Conservation (phyloP, 768 basidiomycete genomes). For the Polyporus arcularius region DNA sequence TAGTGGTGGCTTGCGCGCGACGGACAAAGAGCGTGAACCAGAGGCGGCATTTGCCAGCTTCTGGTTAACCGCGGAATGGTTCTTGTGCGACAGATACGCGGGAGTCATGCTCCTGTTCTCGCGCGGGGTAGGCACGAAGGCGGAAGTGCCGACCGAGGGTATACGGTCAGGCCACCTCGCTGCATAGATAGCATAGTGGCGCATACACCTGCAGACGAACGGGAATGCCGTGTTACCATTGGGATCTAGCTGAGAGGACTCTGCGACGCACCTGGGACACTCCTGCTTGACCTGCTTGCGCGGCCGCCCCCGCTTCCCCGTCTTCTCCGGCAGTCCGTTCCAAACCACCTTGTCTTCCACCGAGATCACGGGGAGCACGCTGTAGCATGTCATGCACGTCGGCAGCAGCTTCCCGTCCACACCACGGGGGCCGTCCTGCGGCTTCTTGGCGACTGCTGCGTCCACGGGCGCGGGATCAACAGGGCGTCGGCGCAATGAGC, state of each 20-base stretch:
- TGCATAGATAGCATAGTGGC: constrained; percentile 77
- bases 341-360: constrained; percentile 76
- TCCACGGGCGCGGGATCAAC: constrained; percentile 10
- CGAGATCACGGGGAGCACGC: constrained; percentile 73
- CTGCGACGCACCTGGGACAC: constrained; percentile 65
- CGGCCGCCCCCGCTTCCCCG: constrained; percentile 49
- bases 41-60: constrained; percentile 49
- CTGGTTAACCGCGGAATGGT: constrained; percentile 50
- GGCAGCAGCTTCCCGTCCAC: constrained; percentile 70
- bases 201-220: constrained; percentile 60
- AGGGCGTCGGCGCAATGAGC: constrained; percentile 23
- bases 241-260: neutral
- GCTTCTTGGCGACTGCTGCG: constrained; percentile 22
- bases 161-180: constrained; percentile 70
- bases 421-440: constrained; percentile 48
- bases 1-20: constrained; percentile 6
- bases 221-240: neutral
- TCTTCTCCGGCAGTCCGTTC: constrained; percentile 63
- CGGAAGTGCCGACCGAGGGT: constrained; percentile 46
- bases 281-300: constrained; percentile 52
- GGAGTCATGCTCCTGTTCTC: constrained; percentile 36
- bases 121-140: constrained; percentile 45
- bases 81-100: constrained; percentile 49
- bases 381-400: constrained; percentile 69
- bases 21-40: constrained; percentile 19